phyloP scores from a whole-genome alignment of 1,284 basidiomycete genomes.

The Flammula alnicola region DNA sequence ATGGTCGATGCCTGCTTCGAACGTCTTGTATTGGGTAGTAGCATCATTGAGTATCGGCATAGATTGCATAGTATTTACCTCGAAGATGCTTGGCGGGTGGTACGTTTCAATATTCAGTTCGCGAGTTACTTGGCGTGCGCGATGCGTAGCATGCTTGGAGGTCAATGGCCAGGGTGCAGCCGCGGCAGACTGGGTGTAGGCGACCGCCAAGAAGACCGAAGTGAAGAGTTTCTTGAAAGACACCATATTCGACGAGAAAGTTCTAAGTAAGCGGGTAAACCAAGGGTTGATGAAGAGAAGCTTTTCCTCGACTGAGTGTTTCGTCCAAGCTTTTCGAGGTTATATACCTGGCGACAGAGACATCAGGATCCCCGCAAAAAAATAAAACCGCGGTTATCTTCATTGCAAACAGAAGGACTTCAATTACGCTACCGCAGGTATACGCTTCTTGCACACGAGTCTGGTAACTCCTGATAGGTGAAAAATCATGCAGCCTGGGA shows the following conservation, averaged over 20 bases:
- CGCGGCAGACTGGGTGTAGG: slow-evolving; percentile 22
- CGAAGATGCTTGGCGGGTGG: slow-evolving; percentile 45
- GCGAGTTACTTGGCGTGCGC: slow-evolving; percentile 31
- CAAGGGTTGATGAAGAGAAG: no score
- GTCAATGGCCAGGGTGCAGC: slow-evolving; percentile 10
- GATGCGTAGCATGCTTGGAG: slow-evolving; percentile 36
- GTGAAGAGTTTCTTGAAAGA: slow-evolving; percentile 29
- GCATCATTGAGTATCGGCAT: neutral
- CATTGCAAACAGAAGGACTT: neutral
- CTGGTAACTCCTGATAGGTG: no score
- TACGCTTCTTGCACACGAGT: neutral
- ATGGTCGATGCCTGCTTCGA: slow-evolving; percentile 47
- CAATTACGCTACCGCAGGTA: neutral
- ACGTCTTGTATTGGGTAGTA: slow-evolving; percentile 36
- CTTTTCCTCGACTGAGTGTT: neutral
- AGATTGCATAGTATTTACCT: slow-evolving; percentile 31
- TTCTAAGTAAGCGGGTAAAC: no score
- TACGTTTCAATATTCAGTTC: slow-evolving; percentile 42
- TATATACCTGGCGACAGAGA: neutral
- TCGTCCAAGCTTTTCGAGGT: neutral
- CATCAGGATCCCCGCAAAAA: no score
- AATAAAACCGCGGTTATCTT: no score
- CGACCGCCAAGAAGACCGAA: slow-evolving; percentile 28
- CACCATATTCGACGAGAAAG: slow-evolving; percentile 22
- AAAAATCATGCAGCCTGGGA: neutral